A percentile compares a stretch with the other conserved stretches of the same genome.
phyloP scores from a whole-genome alignment of 345 rosid genomes.

The Murraya paniculata region DNA sequence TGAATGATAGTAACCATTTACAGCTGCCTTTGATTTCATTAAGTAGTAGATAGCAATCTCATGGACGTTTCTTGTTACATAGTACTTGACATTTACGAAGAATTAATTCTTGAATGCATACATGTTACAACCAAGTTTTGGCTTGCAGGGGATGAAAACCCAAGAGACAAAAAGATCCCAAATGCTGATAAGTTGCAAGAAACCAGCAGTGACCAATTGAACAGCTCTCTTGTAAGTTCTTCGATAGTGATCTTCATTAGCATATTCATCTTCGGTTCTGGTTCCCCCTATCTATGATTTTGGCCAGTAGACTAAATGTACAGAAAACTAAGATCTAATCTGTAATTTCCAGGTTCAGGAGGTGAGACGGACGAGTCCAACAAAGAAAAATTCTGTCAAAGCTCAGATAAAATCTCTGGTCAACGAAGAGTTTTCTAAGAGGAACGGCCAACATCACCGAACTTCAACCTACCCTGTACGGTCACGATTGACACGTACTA shows the following conservation, averaged over 20 bases:
- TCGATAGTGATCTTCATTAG: not conserved
- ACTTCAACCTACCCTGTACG: constrained; percentile 47
- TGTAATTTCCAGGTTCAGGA: constrained; percentile 39
- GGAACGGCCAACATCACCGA: constrained; percentile 51
- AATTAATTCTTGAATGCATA: not conserved
- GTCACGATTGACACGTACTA: constrained; percentile 21
- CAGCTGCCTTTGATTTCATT: not conserved
- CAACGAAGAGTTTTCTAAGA: constrained; percentile 50
- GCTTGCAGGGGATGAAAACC: constrained; percentile 29
- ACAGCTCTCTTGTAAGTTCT: constrained; percentile 26
- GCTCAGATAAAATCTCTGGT: constrained; percentile 60
- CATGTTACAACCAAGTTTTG: not conserved
- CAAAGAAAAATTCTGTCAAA: constrained; percentile 47
- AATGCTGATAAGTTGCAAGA: constrained; percentile 10
- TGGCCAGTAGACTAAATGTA: not conserved
- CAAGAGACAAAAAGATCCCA: constrained; percentile 13
- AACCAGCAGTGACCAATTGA: not conserved
- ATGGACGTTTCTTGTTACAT: not conserved
- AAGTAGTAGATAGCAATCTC: not conserved
- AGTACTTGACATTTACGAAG: not conserved
- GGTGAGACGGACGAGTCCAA: constrained; percentile 23
- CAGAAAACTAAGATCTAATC: constrained; percentile 13
- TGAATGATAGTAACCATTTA: not conserved
- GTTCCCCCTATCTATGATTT: not conserved
- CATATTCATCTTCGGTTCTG: not conserved